Evolutionary conservation across 257 asterid species (phyloP), one percentile per base, ranked within the genome.

Genomic region (Solanum sejunctum): DNA sequence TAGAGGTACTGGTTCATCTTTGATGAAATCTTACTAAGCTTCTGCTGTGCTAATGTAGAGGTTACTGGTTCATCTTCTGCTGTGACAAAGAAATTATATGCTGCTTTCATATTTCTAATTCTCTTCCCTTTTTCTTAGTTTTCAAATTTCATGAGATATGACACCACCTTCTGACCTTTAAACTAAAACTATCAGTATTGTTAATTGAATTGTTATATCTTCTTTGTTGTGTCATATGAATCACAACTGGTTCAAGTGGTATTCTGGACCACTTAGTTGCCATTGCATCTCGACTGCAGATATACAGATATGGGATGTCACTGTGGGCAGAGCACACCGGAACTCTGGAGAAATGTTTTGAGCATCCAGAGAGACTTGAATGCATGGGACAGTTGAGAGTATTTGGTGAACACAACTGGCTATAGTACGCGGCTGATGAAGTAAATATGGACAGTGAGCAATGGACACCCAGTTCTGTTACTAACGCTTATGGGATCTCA

Each of bases 281-380:
- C 43, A 75, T 49, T 64, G 70, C 64, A 57, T 26, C 28, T 39
- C 60, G 28, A 72, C 7, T 82, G 75, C 90, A 94, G 98, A 90
- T 94, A 81, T 94, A 87, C 55, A 98, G 98, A 82, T 96, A 96
- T 49, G 89, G 99, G 78, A 94, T 96, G 98, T 94, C 99, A 0
- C 90, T 96, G 2, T 96, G 99, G 98, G 96, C 98, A 1, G 99
- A 96, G 91, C 99, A 94, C 88, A 90, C 92, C 1, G 95, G 96
- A 0, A 88, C 90, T 3, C 87, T 92, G n/a, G 98, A 96, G 88
- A 88, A 71, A 8, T 86, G 92, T 84, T 96, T 93, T 20, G 95
- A 91, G 84, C 84, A 83, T 63, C 98, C 98, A 10, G 93, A 93
- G 89, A 90, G 92, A 43, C 26, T 96, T 10, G 95, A 96, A 69